These are phyloP conservation scores for Akebia trifoliata DNA, from an alignment of 164 flowering plant genomes.

Conservation along the genomic window DNA sequence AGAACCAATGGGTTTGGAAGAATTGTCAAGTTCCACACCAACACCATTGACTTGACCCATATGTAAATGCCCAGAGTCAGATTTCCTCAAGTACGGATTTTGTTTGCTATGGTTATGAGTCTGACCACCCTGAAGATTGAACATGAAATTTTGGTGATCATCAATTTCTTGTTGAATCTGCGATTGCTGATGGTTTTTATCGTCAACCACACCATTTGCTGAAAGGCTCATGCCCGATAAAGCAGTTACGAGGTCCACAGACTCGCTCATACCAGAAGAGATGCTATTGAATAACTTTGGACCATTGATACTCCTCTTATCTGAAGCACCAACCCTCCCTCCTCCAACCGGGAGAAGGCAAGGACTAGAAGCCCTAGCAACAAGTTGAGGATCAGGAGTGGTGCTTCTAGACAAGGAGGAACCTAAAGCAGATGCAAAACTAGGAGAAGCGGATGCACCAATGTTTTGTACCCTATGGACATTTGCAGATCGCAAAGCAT, in stretches of 20 bases:
- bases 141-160: constrained; percentile 34
- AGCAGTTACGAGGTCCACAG: constrained; percentile 54
- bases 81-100: too few relatives aligned
- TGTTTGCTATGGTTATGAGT: too few relatives aligned
- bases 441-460: constrained; percentile 42
- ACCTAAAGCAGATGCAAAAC: constrained; percentile 70
- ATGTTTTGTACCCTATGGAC: constrained; percentile 27
- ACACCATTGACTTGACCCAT: too few relatives aligned
- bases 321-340: constrained; percentile 42
- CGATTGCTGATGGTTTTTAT: constrained; percentile 31
- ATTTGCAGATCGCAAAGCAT: constrained; percentile 31
- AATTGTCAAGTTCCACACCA: too few relatives aligned
- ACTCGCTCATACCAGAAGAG: constrained; percentile 38
- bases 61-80: too few relatives aligned
- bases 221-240: constrained; percentile 73
- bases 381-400: constrained; percentile 70
- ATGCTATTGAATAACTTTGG: constrained; percentile 36
- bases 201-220: constrained; percentile 36
- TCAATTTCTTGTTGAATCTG: constrained; percentile 40
- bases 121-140: constrained; percentile 43
- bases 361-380: constrained; percentile 71
- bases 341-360: constrained; percentile 68
- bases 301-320: constrained; percentile 41
- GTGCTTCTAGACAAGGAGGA: constrained; percentile 69
- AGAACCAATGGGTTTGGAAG: too few relatives aligned